Percentiles rank a stretch among this genome's conserved stretches.
phyloP scores from a whole-genome alignment of 345 rosid species.

The Melaleuca quinquenervia region DNA sequence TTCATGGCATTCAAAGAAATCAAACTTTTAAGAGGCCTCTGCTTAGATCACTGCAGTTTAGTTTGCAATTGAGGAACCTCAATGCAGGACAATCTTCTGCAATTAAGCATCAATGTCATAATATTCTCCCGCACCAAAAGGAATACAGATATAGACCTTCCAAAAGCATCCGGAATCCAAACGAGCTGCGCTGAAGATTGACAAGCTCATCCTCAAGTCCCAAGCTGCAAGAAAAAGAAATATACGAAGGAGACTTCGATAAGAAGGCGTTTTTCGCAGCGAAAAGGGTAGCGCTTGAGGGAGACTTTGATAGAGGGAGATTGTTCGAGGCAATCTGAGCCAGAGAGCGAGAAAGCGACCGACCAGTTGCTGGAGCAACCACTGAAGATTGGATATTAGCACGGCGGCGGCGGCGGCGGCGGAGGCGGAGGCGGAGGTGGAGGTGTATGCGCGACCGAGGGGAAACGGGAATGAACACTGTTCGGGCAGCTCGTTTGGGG shows the following conservation, averaged over 20 bases:
- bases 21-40: background rate
- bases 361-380: background rate
- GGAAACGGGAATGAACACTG: background rate
- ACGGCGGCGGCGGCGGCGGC: background rate
- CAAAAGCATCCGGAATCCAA: conserved; percentile 17
- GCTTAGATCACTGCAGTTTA: background rate
- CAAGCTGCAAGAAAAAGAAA: background rate
- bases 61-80: background rate
- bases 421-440: background rate
- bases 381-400: background rate
- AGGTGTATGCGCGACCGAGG: background rate
- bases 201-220: background rate
- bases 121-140: background rate
- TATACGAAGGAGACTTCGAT: background rate
- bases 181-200: conserved; percentile 20
- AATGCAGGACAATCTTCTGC: background rate
- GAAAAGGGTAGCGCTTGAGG: background rate
- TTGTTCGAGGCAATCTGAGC: background rate
- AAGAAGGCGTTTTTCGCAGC: background rate
- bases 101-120: background rate
- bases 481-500: background rate
- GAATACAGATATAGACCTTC: conserved; percentile 23
- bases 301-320: background rate
- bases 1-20: background rate
- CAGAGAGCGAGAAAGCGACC: background rate